Evolutionary conservation across 1,284 basidiomycete species (phyloP).

Genomic region (Trichosporon sp.): DNA sequence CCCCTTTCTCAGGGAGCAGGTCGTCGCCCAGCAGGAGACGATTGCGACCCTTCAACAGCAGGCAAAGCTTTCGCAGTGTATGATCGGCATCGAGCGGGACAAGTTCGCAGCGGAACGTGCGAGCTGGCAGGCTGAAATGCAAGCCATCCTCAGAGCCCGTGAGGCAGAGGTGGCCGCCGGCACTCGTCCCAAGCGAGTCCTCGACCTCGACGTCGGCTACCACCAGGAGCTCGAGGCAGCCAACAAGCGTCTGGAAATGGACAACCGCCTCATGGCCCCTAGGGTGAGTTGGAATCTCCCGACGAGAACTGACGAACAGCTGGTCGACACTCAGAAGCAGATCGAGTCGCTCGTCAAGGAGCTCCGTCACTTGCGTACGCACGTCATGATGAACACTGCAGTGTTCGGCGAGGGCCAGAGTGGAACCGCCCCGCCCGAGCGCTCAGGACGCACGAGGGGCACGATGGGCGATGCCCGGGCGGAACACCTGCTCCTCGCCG

Average conservation of each 20-base stretch:
- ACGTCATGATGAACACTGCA: conserved; percentile 36
- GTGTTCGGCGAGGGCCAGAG: conserved; percentile 3
- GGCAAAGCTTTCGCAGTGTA: conserved; percentile 28
- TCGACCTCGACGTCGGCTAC: conserved; percentile 46
- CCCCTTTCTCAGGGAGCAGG: conserved; percentile 34
- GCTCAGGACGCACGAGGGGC: background rate
- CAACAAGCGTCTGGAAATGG: conserved; percentile 48
- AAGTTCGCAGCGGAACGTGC: conserved; percentile 36
- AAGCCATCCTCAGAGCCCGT: conserved; percentile 31
- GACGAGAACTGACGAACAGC: conserved; percentile 21
- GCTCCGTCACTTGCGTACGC: conserved; percentile 42
- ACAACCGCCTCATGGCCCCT: conserved; percentile 48
- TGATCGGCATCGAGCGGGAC: conserved; percentile 37
- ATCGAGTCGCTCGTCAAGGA: conserved; percentile 48
- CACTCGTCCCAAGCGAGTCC: conserved; percentile 28
- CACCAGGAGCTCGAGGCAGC: conserved; percentile 47
- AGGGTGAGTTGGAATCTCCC: conserved; percentile 26
- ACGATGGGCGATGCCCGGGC: conserved; percentile 48
- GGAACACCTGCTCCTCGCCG: conserved; percentile 47
- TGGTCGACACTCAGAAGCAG: conserved; percentile 44
- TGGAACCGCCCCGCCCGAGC: background rate
- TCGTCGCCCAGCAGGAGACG: conserved; percentile 39
- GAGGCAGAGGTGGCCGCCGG: conserved; percentile 37
- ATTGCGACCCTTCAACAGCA: conserved; percentile 43
- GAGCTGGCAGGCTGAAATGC: conserved; percentile 38